Base-by-base conservation (phyloP, 192 early-diverging fungal species). In the Podila clonocystis region DNA sequence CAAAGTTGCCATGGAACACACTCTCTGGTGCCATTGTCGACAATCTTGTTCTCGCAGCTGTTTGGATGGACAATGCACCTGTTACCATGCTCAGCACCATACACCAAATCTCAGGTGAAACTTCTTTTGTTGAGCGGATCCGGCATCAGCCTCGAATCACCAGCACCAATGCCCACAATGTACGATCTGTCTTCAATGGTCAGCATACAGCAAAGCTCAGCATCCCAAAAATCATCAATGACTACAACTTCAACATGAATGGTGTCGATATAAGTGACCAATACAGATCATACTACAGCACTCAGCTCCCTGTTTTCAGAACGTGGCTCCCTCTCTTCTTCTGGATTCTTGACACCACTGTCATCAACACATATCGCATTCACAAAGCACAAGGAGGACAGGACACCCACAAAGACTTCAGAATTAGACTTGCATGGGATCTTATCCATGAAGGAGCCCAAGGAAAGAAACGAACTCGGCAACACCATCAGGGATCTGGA, bases 31-130 rank as follows among this genome's bases (percentile, higher is more conserved):
- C 29, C 4, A 58, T 77, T 2, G 71, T 77, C 5, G 50, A 63
- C 20, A 29, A 75, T 19, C 5, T 22, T 38, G 69, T 82, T 0
- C 62, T 84, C 24, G 68, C 69, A 15, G 55, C 65, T 29, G 29
- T 80, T 15, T 85, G 74, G 77, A 48, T 68, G 36, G 73, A 82
- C 58, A 82, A 76, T 69, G 77, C 26, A 24, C 67, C 70, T 38
- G 83, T 82, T 19, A 65, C 70, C 12, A 85, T 82, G 69, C 59
- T 85, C 31, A 73, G 48, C 36, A 85, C 77, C 28, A 76, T 85
- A 58, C 70, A 84, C 60, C 26, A 33, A 8, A 68, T 72, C 49
- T 28, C 36, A 20, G 62, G 58, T 5, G 65, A 63, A 2, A 24
- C 60, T 4, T 41, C 41, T 11, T 29, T 48, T 9, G 63, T 85